These are phyloP conservation scores for Russula lepida DNA, from an alignment of 768 basidiomycete species.

Conservation along the genomic window DNA sequence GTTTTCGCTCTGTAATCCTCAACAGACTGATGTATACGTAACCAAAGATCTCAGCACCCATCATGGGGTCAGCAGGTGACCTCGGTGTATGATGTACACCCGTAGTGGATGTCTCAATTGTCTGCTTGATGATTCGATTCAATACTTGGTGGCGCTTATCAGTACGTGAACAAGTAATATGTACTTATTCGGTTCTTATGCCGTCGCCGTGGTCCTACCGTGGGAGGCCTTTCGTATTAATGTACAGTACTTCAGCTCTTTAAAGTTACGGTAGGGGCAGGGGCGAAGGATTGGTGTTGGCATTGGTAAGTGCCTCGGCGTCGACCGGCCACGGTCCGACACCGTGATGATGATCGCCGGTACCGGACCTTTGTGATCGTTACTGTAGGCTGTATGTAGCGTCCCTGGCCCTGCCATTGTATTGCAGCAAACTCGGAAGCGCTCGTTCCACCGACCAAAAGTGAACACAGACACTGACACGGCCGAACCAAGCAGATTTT, in stretches of 20 bases:
- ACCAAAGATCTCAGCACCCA: conserved; percentile 1
- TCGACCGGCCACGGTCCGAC: background rate
- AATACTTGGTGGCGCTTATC: background rate
- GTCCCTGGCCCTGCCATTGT: too few species aligned
- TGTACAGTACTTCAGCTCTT: background rate
- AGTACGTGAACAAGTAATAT: background rate
- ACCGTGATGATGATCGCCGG: background rate
- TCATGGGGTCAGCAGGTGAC: background rate
- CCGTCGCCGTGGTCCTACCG: too few species aligned
- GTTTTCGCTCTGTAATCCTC: conserved; percentile 11
- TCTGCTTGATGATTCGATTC: background rate
- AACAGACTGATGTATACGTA: conserved; percentile 15
- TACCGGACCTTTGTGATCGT: background rate
- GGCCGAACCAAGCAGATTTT: too few species aligned
- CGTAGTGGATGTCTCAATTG: background rate
- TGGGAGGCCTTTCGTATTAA: background rate
- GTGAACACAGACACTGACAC: too few species aligned
- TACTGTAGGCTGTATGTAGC: background rate
- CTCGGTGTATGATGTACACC: background rate
- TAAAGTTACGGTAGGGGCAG: too few species aligned
- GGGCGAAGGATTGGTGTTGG: too few species aligned
- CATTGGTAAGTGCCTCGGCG: background rate
- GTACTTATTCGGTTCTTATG: background rate
- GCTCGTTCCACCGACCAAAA: too few species aligned
- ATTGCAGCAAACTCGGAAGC: too few species aligned